These are phyloP conservation scores for Camelina laxa DNA, from an alignment of 345 rosid species.

Conservation along the genomic window DNA sequence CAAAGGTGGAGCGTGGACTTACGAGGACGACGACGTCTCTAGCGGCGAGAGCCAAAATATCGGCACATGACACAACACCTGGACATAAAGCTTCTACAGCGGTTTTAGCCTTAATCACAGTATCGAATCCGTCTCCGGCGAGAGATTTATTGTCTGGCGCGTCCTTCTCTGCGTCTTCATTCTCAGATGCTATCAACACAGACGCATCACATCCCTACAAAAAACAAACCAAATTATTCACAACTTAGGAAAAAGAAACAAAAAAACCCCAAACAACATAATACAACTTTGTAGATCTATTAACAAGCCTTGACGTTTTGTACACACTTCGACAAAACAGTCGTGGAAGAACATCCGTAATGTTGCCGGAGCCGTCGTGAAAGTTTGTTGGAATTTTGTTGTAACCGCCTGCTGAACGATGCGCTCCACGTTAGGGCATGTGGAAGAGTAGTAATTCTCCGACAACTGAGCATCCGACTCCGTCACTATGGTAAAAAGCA, in stretches of 20 bases:
- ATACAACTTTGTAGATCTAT: too few species aligned
- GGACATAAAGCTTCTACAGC: slow-evolving; percentile 78
- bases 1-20: slow-evolving; percentile 24
- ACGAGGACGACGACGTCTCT: slow-evolving; percentile 85
- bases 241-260: too few species aligned
- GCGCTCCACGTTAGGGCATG: slow-evolving; percentile 69
- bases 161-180: slow-evolving; percentile 85
- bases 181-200: slow-evolving; percentile 63
- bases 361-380: slow-evolving; percentile 76
- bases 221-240: not conserved
- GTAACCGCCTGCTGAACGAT: slow-evolving; percentile 65
- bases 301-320: slow-evolving; percentile 7
- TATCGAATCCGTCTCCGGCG: slow-evolving; percentile 93
- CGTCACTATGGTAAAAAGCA: slow-evolving; percentile 34
- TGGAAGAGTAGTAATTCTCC: slow-evolving; percentile 59
- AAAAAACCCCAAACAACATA: too few species aligned
- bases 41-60: slow-evolving; percentile 74
- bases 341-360: slow-evolving; percentile 95
- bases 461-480: slow-evolving; percentile 51
- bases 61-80: slow-evolving; percentile 82
- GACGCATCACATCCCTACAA: slow-evolving; percentile 91
- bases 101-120: slow-evolving; percentile 68
- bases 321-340: slow-evolving; percentile 72
- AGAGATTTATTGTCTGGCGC: slow-evolving; percentile 78
- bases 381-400: slow-evolving; percentile 57